Base-by-base conservation (phyloP, 768 basidiomycete genomes). In the Favolaschia claudopus region DNA sequence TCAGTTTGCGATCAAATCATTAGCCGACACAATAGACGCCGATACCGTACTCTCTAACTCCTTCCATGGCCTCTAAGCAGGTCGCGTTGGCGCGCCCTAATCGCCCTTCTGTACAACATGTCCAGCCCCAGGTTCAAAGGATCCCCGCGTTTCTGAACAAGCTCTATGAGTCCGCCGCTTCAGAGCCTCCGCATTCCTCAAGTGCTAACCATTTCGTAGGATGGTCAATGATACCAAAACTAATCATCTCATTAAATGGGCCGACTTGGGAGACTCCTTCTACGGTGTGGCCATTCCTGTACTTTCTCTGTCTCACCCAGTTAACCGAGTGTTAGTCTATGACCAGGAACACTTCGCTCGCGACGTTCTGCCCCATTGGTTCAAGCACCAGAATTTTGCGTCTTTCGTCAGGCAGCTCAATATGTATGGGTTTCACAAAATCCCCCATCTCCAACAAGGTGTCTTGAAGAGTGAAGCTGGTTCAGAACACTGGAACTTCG, bases 351-450 rank as follows among this genome's bases (percentile, higher is more conserved):
- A 88, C 27, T 93, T 99, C 71, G 91, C 93, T 2, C 86, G 87
- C 34, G 91, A 96, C 73, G 86, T 97, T 29, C 85, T 99, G 7
- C 93, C 93, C 4, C 85, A 88, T 38, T 99, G 91, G 88, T 99
- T 98, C 87, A 99, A 99, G 73, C 97, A 99, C 77, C 88, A 91
- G 60, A 97, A 96, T 72, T 99, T 97, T 75, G 85, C 86, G 55
- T 92, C 90, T 31, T 97, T 97, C 67, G 94, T 96, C 17, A 84
- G 94, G 14, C 94, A 97, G 70, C 82, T 96, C 64, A 97, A 96
- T 81, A 95, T 95, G 92, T 97, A 96, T 74, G 93, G 93, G 52
- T 95, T 95, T 73, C 92, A 93, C 82, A 92, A 92, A 78, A 93
- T 98, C 43, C 96, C 95, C 0, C 95, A 99, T 70, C 86, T 98